Evolutionary conservation across 1,284 basidiomycete genomes (phyloP), one percentile per base, ranked within the genome.

Genomic region (Ustilago nuda): DNA sequence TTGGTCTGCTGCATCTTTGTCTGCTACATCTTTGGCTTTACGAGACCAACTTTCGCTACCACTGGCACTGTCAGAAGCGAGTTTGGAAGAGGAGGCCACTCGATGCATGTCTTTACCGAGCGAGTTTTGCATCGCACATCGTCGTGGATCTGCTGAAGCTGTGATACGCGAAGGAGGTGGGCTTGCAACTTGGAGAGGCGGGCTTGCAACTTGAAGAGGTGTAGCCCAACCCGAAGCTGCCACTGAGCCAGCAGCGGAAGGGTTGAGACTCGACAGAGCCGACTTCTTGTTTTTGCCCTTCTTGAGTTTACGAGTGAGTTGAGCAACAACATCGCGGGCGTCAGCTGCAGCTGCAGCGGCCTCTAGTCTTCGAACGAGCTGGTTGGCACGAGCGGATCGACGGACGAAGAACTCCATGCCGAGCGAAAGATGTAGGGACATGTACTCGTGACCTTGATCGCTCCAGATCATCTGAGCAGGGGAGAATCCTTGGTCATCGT

Each of bases 371-470:
- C 81, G 69, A 46, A 79, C 69, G 3, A 83, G 77, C 67, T 77
- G 70, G 57, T 83, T 83, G 19, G 82, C 76, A 33, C 81, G 66
- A 0, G 80, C 80, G 3, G 80, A 79, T 17, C 75, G 72, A 4
- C 81, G 69, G 1, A 79, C 80, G 55, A 83, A 83, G 76, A 82
- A 83, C 46, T 83, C 82, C 62, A 80, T 76, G 30, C 82, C 82
- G 8, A 83, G 66, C 51, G 78, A 71, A 8, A 81, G 66, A 43
- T 76, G 66, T 37, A 83, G 76, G 46, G 67, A 71, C 60, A 79
- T 64, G 72, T 83, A 83, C 55, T 83, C 79, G 60, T 81, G 75
- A 8, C 77, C 79, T 39, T 71, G 66, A 51, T 83, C 82, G 50
- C 69, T 73, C 82, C 82, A 82, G 58, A 74, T 64, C 60, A 82